Conservation (phyloP, 495 filamentous ascomycete species). For the Penicillium simplicissimum region DNA sequence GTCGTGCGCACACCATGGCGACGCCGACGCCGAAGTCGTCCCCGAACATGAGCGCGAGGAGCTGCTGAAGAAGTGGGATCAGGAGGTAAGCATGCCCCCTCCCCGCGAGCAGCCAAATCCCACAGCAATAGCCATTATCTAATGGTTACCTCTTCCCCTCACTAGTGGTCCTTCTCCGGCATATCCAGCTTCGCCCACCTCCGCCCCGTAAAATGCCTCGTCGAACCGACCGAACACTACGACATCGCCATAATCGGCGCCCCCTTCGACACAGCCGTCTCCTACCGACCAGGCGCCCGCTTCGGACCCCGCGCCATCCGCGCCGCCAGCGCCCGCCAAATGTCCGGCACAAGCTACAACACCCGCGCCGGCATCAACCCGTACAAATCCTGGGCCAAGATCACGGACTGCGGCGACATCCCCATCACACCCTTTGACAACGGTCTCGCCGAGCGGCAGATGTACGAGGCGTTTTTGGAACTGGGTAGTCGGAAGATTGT, state of each 20-base stretch:
- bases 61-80: conserved; percentile 54
- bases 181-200: conserved; percentile 82
- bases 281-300: conserved; percentile 76
- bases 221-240: conserved; percentile 62
- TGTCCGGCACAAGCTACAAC: conserved; percentile 73
- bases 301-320: conserved; percentile 84
- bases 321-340: conserved; percentile 72
- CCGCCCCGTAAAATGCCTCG: conserved; percentile 70
- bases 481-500: conserved; percentile 54
- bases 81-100: conserved; percentile 38
- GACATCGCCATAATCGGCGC: conserved; percentile 83
- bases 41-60: conserved; percentile 46
- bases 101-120: background rate
- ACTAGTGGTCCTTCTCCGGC: conserved; percentile 73
- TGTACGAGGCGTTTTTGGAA: conserved; percentile 73
- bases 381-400: conserved; percentile 68
- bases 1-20: conserved; percentile 39
- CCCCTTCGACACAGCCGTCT: conserved; percentile 82
- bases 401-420: conserved; percentile 82
- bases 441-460: conserved; percentile 69
- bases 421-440: conserved; percentile 81
- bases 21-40: conserved; percentile 41
- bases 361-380: conserved; percentile 76
- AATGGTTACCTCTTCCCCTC: conserved; percentile 10
- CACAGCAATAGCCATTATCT: background rate